phyloP scores from a whole-genome alignment of 768 basidiomycete species.

The Cystobasidium tubakii region DNA sequence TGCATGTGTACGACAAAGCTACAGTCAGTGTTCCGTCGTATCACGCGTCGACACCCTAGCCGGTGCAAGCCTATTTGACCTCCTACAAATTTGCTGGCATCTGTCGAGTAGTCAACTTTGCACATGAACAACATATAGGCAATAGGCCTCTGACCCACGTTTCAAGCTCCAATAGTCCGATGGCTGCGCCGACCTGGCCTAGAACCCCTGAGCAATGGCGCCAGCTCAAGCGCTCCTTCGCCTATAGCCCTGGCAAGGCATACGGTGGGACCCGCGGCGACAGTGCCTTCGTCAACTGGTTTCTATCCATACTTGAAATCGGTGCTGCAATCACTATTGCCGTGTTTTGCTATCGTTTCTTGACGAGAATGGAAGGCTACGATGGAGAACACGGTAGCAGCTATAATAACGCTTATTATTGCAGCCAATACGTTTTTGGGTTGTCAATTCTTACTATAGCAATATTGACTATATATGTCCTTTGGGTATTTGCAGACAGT shows the following conservation, averaged over 20 bases:
- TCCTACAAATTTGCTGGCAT: no score
- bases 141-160: no score
- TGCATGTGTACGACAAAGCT: no score
- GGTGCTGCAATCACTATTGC: neutral
- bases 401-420: neutral
- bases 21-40: no score
- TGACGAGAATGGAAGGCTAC: neutral
- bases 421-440: neutral
- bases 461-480: neutral
- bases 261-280: neutral
- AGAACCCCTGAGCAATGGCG: neutral
- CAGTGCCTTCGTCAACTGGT: neutral
- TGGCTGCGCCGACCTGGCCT: no score
- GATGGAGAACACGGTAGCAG: neutral
- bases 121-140: no score
- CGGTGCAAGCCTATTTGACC: no score
- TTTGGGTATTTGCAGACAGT: conserved; percentile 12
- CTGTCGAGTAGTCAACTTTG: no score
- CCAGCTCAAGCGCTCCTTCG: neutral
- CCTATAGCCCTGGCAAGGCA: neutral
- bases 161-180: no score
- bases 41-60: no score
- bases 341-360: neutral
- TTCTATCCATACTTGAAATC: neutral
- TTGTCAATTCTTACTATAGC: neutral